These are phyloP conservation scores for Bonia amplexicaulis DNA, from an alignment of 176 grass and related monocot species.

Conservation along the genomic window DNA sequence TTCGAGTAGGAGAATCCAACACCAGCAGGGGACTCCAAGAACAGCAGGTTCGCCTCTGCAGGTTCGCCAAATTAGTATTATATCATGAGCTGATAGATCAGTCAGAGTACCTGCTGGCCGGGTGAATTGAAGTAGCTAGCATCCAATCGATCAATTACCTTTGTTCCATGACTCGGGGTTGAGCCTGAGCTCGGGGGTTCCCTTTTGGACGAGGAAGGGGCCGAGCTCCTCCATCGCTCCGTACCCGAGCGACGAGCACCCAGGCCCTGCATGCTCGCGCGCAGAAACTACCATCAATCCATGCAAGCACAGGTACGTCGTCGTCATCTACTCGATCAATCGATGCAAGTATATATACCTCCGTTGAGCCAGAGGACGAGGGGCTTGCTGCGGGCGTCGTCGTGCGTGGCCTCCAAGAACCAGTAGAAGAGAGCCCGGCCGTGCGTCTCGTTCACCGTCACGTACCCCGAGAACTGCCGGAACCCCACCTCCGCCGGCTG, in stretches of 20 bases:
- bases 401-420: slow-evolving; percentile 69
- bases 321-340: too few relatives aligned
- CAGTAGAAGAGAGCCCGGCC: slow-evolving; percentile 88
- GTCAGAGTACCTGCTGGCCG: too few relatives aligned
- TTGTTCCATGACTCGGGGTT: slow-evolving; percentile 63
- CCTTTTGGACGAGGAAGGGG: slow-evolving; percentile 53
- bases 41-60: slow-evolving; percentile 76
- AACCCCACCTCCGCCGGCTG: slow-evolving; percentile 47
- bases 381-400: slow-evolving; percentile 52
- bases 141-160: slow-evolving; percentile 7
- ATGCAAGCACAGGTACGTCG: too few relatives aligned
- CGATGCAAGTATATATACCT: too few relatives aligned
- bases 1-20: slow-evolving; percentile 92
- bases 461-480: slow-evolving; percentile 65
- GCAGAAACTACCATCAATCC: too few relatives aligned
- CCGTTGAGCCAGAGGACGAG: slow-evolving; percentile 70
- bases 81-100: too few relatives aligned
- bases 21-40: slow-evolving; percentile 80
- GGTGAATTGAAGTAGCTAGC: too few relatives aligned
- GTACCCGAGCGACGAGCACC: slow-evolving; percentile 67
- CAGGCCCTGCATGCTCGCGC: slow-evolving; percentile 8
- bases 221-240: slow-evolving; percentile 65
- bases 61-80: too few relatives aligned
- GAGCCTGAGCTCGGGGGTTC: slow-evolving; percentile 34
- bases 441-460: slow-evolving; percentile 69